Evolutionary conservation across 305 asterid species (phyloP), one percentile per base, ranked within the genome.

Genomic region (Ajuga reptans): DNA sequence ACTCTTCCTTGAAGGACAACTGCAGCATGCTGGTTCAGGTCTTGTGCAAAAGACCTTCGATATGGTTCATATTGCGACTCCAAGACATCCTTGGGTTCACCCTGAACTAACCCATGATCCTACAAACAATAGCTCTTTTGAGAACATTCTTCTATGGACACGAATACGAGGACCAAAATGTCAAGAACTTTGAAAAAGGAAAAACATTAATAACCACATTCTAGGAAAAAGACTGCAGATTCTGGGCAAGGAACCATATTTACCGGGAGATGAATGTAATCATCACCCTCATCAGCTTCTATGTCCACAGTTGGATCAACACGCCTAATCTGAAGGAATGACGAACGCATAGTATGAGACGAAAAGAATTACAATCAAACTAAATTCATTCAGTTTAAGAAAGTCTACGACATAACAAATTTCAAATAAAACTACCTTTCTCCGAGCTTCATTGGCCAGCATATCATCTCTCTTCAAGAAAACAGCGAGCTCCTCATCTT

Each of bases 1-100:
- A 84, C 75, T 85, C 99, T 87, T 85, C 99, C 99, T 78, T 87
- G 96, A 74, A 94, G 97, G 80, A 94, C 99, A 77, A 91, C 98
- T 21, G 99, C 90, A 52, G 95, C 91, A 75, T 94, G 99, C 85
- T 84, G 96, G 78, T 94, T 94, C 72, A 94, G 84, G 75, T 89
- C 84, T 84, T 89, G 98, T 5, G 91, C 78, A 71, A 94, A 86
- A 55, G 96, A 91, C 79, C 90, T 82, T 68, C 84, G 84, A 77
- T 74, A 94, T 37, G 97, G 96, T 79, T 85, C 96, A 77, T 89
- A 86, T 73, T 86, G 96, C 51, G 96, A 37, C 6, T 94, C 97
- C 77, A 87, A 72, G 71, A 69, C 79, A 70, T 89, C 96, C 79
- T 84, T 87, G 75, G 42, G 68, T 76, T 87, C 96, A 71, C 73